Base-by-base conservation (phyloP, 2,329 filamentous ascomycete genomes). In the Epichloe gansuensis region DNA sequence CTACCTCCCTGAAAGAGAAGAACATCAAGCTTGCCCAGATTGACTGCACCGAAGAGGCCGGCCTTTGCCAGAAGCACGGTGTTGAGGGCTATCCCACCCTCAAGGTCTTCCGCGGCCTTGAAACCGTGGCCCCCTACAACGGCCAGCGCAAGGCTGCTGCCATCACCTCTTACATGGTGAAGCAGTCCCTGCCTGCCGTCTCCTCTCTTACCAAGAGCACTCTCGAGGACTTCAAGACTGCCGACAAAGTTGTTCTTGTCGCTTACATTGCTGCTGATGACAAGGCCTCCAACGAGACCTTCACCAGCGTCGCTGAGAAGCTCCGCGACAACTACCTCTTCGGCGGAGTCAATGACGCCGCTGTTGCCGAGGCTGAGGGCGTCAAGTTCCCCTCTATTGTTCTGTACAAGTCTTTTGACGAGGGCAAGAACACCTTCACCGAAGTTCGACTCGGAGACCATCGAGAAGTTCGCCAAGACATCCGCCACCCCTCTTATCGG, bases 81-180 rank as follows among this genome's bases (percentile, higher is more conserved):
- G 91, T 98, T 44, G 90, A 97, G 78, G 93, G 93, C 60, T 98
- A 98, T 80, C 93, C 93, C 57, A 98, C 93, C 60, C 82, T 98
- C 68, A 98, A 97, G 84, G 82, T 98, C 74, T 98, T 98, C 90
- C 89, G 91, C 64, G 91, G 93, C 62, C 72, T 75, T 44, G 88
- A 96, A 11, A 88, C 86, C 68, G 73, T 88, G 67, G 77, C 81
- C 59, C 85, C 91, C 58, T 98, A 98, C 75, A 77, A 78, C 63
- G 93, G 93, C 67, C 85, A 89, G 72, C 83, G 93, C 71, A 95
- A 97, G 78, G 85, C 91, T 59, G 83, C 81, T 71, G 78, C 77
- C 57, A 84, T 85, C 67, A 78, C 79, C 47, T 85, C 83, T 28
- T 97, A 95, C 79, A 98, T 98, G 93, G 86, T 89, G 70, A 98